Evolutionary conservation across 441 rosid species (phyloP).

Genomic region (Flueggea neowawraea): DNA sequence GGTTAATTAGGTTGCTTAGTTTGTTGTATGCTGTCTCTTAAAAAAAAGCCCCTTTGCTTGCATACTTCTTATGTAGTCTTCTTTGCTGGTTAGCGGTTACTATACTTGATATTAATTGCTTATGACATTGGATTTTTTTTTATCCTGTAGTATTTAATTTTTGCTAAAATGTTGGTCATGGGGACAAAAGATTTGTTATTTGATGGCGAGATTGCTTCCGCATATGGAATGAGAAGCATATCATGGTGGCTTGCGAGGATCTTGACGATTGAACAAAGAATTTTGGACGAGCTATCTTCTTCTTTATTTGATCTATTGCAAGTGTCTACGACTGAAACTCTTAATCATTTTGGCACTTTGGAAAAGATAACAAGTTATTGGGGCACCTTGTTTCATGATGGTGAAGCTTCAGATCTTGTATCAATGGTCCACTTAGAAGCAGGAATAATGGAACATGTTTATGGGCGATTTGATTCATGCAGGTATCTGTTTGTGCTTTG

Average conservation of each 20-base stretch:
- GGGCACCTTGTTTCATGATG: slow-evolving; percentile 44
- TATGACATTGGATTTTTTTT: slow-evolving; percentile 5
- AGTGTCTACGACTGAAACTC: slow-evolving; percentile 60
- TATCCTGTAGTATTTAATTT: slow-evolving; percentile 61
- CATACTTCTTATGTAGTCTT: not conserved
- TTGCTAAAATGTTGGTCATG: slow-evolving; percentile 72
- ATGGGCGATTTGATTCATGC: slow-evolving; percentile 82
- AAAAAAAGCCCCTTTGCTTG: not conserved
- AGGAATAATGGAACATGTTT: slow-evolving; percentile 64
- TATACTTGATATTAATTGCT: not conserved
- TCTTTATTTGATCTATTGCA: slow-evolving; percentile 82
- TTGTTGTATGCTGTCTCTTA: no score
- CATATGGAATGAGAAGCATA: slow-evolving; percentile 56
- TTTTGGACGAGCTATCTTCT: slow-evolving; percentile 86
- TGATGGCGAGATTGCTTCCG: slow-evolving; percentile 34
- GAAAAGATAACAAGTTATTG: slow-evolving; percentile 69
- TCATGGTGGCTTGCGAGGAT: slow-evolving; percentile 94
- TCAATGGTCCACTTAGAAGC: slow-evolving; percentile 83
- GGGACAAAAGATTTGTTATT: slow-evolving; percentile 74
- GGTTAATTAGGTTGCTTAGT: no score
- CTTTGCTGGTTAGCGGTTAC: not conserved
- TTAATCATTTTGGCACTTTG: slow-evolving; percentile 61
- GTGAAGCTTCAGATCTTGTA: slow-evolving; percentile 54
- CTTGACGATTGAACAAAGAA: slow-evolving; percentile 72
- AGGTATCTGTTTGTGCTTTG: slow-evolving; percentile 27